Conservation (phyloP, 495 filamentous ascomycete species). For the Stereocaulon alpinum region DNA sequence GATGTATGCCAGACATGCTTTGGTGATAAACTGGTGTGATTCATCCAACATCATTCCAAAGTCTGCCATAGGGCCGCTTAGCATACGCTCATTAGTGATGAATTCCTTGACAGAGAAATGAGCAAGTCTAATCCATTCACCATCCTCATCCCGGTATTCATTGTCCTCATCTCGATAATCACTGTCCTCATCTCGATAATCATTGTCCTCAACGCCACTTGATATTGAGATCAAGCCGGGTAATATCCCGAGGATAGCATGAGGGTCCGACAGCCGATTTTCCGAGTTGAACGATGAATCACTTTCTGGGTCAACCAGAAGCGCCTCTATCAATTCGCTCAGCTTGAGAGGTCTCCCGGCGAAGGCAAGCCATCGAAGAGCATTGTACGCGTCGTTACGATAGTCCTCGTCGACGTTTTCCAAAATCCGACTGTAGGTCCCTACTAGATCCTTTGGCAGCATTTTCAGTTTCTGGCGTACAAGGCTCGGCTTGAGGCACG, state of each 20-base stretch:
- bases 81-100: conserved; percentile 10
- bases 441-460: conserved; percentile 28
- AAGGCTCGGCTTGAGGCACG: conserved; percentile 20
- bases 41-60: neutral
- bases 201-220: neutral
- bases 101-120: conserved; percentile 34
- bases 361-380: conserved; percentile 26
- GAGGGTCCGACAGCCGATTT: conserved; percentile 17
- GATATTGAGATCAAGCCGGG: conserved; percentile 23
- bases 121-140: conserved; percentile 21
- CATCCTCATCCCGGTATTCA: no score
- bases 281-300: conserved; percentile 16
- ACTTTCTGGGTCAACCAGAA: neutral
- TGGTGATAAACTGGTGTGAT: neutral
- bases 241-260: conserved; percentile 24
- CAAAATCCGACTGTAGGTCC: conserved; percentile 30
- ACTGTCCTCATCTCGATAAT: no score
- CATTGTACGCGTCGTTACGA: conserved; percentile 17
- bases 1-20: neutral
- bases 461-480: conserved; percentile 24
- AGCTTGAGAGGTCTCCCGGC: conserved; percentile 19
- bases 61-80: neutral
- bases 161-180: no score
- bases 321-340: conserved; percentile 22
- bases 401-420: conserved; percentile 20